Percentiles rank a stretch among this genome's conserved stretches.
These are phyloP conservation scores for Musa beccarii DNA, from an alignment of 176 grass and related monocot genomes.

Conservation along the genomic window DNA sequence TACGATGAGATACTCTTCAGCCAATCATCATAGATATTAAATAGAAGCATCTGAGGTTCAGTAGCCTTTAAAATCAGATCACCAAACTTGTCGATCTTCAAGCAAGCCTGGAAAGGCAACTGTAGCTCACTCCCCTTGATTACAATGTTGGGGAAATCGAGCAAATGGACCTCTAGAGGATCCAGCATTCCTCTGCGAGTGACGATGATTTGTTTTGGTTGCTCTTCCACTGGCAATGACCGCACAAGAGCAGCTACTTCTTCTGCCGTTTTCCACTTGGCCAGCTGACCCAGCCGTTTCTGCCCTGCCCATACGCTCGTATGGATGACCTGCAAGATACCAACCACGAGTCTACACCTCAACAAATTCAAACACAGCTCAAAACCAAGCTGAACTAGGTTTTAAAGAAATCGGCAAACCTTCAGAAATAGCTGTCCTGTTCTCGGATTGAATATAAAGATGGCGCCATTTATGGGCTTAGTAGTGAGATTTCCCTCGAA, in stretches of 20 bases:
- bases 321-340: constrained; percentile 71
- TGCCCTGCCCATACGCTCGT: constrained; percentile 98
- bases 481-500: constrained; percentile 98
- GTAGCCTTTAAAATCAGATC: constrained; percentile 97
- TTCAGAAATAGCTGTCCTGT: constrained; percentile 94
- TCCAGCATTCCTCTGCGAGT: constrained; percentile 97
- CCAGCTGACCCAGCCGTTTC: constrained; percentile 90
- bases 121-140: constrained; percentile 98
- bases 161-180: constrained; percentile 94
- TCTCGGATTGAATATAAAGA: constrained; percentile 97
- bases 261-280: constrained; percentile 99
- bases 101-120: constrained; percentile 95
- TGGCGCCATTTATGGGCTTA: constrained; percentile 95
- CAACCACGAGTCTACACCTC: background rate
- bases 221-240: constrained; percentile 89
- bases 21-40: constrained; percentile 99
- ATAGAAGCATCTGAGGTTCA: constrained; percentile 95
- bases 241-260: constrained; percentile 95
- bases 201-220: constrained; percentile 97
- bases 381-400: background rate
- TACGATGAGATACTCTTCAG: constrained; percentile 96
- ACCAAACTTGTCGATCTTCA: constrained; percentile 98
- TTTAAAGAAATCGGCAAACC: constrained; percentile 27
- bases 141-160: constrained; percentile 96
- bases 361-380: background rate